Evolutionary conservation across 176 grass and related monocot species (phyloP).

Genomic region (Ampelocalamus luodianensis): DNA sequence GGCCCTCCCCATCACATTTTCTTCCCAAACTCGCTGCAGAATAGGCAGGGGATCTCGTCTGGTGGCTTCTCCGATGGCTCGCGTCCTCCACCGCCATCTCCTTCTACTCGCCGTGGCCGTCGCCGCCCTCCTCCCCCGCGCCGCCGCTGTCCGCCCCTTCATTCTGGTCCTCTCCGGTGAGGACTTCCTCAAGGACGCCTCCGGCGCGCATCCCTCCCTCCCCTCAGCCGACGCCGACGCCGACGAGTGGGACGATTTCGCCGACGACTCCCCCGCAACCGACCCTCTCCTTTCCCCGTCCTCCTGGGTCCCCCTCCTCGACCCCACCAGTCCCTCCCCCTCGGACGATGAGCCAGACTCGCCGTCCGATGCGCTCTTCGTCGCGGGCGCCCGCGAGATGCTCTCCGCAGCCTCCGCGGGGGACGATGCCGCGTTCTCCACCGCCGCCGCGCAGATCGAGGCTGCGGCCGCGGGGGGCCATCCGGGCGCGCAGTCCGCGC

Average conservation of each 20-base stretch:
- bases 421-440: slow-evolving; percentile 66
- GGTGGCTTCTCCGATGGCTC: slow-evolving; percentile 46
- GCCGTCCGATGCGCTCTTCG: slow-evolving; percentile 57
- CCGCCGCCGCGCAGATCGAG: slow-evolving; percentile 73
- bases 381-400: slow-evolving; percentile 69
- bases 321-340: slow-evolving; percentile 44
- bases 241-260: slow-evolving; percentile 90
- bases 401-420: slow-evolving; percentile 68
- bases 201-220: slow-evolving; percentile 54
- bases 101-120: slow-evolving; percentile 34
- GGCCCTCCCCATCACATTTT: background rate
- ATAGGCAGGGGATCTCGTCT: slow-evolving; percentile 44
- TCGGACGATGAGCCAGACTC: slow-evolving; percentile 47
- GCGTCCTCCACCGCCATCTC: slow-evolving; percentile 37
- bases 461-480: slow-evolving; percentile 63
- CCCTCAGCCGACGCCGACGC: slow-evolving; percentile 49
- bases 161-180: slow-evolving; percentile 79
- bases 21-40: background rate
- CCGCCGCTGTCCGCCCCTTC: slow-evolving; percentile 58
- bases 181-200: slow-evolving; percentile 75
- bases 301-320: slow-evolving; percentile 76
- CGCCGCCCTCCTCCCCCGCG: slow-evolving; percentile 33
- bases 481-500: slow-evolving; percentile 75
- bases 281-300: slow-evolving; percentile 55
- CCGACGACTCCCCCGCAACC: slow-evolving; percentile 49